Conservation (phyloP, 768 basidiomycete species). For the Holtermanniella nyarrowii region DNA sequence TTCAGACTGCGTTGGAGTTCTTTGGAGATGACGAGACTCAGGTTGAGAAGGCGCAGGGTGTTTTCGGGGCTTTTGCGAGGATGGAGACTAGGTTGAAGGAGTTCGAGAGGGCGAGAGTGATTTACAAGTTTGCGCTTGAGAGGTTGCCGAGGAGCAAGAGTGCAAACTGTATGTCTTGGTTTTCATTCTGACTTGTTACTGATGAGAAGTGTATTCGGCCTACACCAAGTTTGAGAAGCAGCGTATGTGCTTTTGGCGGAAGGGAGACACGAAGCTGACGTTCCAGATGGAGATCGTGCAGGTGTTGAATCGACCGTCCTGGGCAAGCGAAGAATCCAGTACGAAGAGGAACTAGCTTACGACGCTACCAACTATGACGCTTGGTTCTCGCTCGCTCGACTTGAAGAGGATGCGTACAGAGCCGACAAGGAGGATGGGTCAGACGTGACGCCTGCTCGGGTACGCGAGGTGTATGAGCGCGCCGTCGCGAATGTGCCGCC, state of each 20-base stretch:
- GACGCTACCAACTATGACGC: conserved; percentile 92
- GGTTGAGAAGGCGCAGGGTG: conserved; percentile 79
- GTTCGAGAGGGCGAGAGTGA: conserved; percentile 89
- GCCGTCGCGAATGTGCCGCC: conserved; percentile 94
- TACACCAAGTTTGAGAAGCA: conserved; percentile 99
- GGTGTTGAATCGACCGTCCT: conserved; percentile 88
- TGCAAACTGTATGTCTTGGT: conserved; percentile 39
- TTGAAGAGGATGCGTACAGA: conserved; percentile 79
- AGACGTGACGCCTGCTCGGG: conserved; percentile 48
- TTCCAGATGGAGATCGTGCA: conserved; percentile 59
- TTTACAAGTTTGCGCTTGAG: conserved; percentile 98
- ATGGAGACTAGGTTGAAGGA: conserved; percentile 97
- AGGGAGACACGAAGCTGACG: conserved; percentile 4
- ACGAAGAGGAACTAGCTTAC: conserved; percentile 87
- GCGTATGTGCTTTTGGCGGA: conserved; percentile 40
- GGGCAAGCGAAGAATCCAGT: conserved; percentile 95
- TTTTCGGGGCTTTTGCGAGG: conserved; percentile 85
- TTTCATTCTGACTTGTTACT: background rate
- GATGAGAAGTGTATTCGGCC: conserved; percentile 61
- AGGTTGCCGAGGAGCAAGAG: conserved; percentile 89
- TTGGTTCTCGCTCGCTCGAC: conserved; percentile 91
- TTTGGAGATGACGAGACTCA: conserved; percentile 75
- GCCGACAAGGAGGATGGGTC: conserved; percentile 57
- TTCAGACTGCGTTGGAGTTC: conserved; percentile 81
- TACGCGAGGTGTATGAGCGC: conserved; percentile 89